Evolutionary conservation across 108 stramenopile species (phyloP).

Genomic region (Cafeteria roenbergensis): DNA sequence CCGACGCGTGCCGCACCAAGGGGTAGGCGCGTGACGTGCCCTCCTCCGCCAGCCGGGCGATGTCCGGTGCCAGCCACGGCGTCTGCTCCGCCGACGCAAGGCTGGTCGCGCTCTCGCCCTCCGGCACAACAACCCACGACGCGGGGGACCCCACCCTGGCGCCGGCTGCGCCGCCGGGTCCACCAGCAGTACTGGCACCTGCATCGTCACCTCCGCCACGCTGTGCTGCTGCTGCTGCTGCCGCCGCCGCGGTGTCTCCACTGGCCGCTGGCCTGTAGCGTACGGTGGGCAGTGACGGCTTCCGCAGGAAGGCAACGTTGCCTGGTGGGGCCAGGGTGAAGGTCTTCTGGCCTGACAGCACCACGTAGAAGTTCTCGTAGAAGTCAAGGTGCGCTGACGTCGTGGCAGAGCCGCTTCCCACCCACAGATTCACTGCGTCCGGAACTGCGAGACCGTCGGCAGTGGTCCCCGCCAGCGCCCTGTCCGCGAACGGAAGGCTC

Average conservation of each 20-base stretch:
- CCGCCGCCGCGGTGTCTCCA: no score
- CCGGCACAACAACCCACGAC: no score
- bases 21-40: neutral
- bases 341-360: conserved; percentile 71
- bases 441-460: conserved; percentile 53
- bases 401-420: conserved; percentile 68
- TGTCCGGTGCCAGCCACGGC: neutral
- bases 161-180: no score
- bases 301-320: no score
- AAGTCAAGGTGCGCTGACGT: conserved; percentile 89
- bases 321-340: conserved; percentile 74
- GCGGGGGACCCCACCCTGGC: no score
- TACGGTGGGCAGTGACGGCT: no score
- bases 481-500: no score
- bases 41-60: neutral
- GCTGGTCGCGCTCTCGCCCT: conserved; percentile 1
- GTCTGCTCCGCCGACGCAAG: neutral
- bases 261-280: no score
- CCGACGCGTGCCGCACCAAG: neutral
- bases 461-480: no score
- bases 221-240: no score
- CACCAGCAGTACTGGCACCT: no score
- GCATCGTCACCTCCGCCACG: no score
- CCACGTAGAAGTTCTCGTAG: conserved; percentile 83
- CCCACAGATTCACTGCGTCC: conserved; percentile 87